These are phyloP conservation scores for Fusarium pilosicola DNA, from an alignment of 2,329 filamentous ascomycete genomes.

Conservation along the genomic window DNA sequence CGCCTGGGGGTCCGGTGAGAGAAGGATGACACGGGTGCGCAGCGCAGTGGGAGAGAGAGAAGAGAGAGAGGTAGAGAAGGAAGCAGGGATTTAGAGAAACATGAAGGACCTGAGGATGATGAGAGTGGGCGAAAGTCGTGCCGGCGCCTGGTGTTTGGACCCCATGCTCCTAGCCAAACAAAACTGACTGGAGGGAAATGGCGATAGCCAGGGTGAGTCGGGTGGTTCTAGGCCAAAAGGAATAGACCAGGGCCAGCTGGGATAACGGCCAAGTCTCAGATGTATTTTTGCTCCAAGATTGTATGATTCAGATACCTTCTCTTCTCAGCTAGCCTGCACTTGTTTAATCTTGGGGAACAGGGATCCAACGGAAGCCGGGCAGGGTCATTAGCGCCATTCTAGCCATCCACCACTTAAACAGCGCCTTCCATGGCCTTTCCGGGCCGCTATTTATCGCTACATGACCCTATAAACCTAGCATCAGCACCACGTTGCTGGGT, in stretches of 20 bases:
- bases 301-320: slow-evolving; percentile 27
- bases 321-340: slow-evolving; percentile 15
- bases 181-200: slow-evolving; percentile 39
- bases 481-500: slow-evolving; percentile 19
- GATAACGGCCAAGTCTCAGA: slow-evolving; percentile 15
- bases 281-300: slow-evolving; percentile 18
- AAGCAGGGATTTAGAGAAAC: slow-evolving; percentile 25
- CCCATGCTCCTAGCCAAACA: slow-evolving; percentile 33
- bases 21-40: slow-evolving; percentile 1
- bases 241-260: slow-evolving; percentile 29
- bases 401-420: slow-evolving; percentile 27
- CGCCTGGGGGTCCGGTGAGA: slow-evolving; percentile 8
- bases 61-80: slow-evolving; percentile 5
- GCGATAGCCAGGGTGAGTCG: slow-evolving; percentile 38
- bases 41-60: slow-evolving; percentile 9
- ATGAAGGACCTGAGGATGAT: slow-evolving; percentile 34
- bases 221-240: slow-evolving; percentile 10
- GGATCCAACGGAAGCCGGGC: slow-evolving; percentile 38
- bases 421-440: slow-evolving; percentile 5
- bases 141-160: slow-evolving; percentile 42
- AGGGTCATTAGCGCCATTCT: slow-evolving; percentile 32
- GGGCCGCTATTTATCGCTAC: slow-evolving; percentile 12
- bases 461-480: slow-evolving; percentile 9
- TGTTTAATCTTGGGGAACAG: slow-evolving; percentile 47
- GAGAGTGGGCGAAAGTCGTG: slow-evolving; percentile 34